Base-by-base conservation (phyloP, 495 filamentous ascomycete species). In the Penicillium ucsense region DNA sequence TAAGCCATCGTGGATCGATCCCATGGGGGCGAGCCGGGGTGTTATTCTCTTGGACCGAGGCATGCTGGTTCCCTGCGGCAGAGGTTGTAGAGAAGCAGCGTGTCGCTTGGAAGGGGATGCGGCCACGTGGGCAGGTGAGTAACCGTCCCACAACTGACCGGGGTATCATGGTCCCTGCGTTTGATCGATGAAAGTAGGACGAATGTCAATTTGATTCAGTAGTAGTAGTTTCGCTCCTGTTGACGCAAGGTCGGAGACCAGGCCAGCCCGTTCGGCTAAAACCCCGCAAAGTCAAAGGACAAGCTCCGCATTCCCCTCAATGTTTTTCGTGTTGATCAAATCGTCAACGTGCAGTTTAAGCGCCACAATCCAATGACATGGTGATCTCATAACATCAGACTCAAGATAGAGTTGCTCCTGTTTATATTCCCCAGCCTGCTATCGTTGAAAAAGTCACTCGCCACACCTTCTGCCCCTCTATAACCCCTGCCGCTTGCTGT, bases 1-100 rank as follows among this genome's bases (percentile, higher is more conserved):
- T 78, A 41, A 94, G 82, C 89, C 89, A 95, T 62, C 81, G 77
- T 8, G 78, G 65, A 43, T 72, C 65, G 39, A 74, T 61, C 32
- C 53, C 50, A 50, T 66, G 66, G 37, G 62, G 66, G 48, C 60
- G 64, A 38, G 56, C 49, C 38, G 54, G 31, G 34, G 55, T 38
- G 41, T 20, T 20, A 2, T 50, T 52, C 39, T 38, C 48, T 48
- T 50, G 44, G 31, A 42, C 38, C 38, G 47, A 48, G 11, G 35
- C 38, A 20, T 33, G 44, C 20, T 45, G 43, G 39, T 55, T 52
- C 20, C 55, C 54, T 6, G 30, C 36, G 4, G 55, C n/a, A 20
- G 55, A 42, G 7, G 62, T 60, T 12, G 53, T 38, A 12, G 66
- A 70, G 32, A 67, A 47, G 12, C 49, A 35, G 36, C 59, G 61